phyloP scores from a whole-genome alignment of 352 stramenopile species.

The Aphanomyces euteiches region DNA sequence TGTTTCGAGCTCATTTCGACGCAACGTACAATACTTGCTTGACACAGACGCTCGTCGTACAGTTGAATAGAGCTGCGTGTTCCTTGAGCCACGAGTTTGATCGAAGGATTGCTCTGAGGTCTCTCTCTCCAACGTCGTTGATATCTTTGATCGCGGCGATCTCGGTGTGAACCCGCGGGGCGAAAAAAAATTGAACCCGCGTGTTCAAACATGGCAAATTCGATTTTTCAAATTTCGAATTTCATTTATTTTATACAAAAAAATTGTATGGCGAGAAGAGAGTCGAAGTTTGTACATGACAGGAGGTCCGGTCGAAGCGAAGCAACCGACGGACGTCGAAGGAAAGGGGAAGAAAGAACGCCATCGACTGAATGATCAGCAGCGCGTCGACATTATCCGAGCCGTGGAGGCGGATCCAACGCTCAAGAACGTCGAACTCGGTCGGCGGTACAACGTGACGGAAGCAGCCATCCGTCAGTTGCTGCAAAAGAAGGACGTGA shows the following conservation, averaged over 20 bases:
- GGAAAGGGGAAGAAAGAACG: constrained; percentile 39
- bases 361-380: constrained; percentile 82
- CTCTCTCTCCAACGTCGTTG: too few relatives aligned
- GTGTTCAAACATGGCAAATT: neutral
- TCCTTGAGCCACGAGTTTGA: too few relatives aligned
- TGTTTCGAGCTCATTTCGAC: too few relatives aligned
- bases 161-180: too few relatives aligned
- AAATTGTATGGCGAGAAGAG: constrained; percentile 12
- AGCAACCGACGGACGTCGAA: constrained; percentile 11
- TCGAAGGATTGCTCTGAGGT: too few relatives aligned
- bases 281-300: constrained; percentile 15
- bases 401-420: constrained; percentile 71
- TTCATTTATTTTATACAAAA: neutral
- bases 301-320: constrained; percentile 8
- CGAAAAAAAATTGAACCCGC: too few relatives aligned
- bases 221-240: constrained; percentile 23
- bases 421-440: constrained; percentile 86
- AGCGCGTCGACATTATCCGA: constrained; percentile 87
- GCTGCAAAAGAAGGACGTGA: constrained; percentile 84
- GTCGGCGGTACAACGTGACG: constrained; percentile 80
- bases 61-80: too few relatives aligned
- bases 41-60: too few relatives aligned
- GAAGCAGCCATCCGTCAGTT: constrained; percentile 86
- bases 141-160: too few relatives aligned
- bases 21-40: too few relatives aligned